Evolutionary conservation across 78 protist species (phyloP), one percentile per base, ranked within the genome.

Genomic region (Dictyostelium intermedium): DNA sequence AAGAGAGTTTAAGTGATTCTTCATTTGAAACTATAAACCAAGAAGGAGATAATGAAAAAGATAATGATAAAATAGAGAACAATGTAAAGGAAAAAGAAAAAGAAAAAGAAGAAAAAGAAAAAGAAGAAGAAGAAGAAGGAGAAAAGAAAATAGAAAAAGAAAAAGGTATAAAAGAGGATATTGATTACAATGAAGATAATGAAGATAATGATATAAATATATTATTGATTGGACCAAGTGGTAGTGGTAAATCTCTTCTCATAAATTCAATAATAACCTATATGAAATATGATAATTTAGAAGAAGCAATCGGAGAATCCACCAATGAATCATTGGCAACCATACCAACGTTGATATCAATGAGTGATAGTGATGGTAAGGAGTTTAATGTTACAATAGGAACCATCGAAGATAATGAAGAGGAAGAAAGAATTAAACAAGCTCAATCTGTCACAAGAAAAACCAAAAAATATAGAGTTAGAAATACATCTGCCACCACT

Each of bases 221-320:
- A 34, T 72, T 72, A 72, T 72, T 72, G 34, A 9, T 72, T 32
- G 79, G 79, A 3, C 37, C 37, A 34, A 72, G 47, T 34, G 79
- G 79, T 13, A 34, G 47, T 32, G 85, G 85, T 50, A 82, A 82
- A 82, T 13, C 85, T 27, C 25, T 43, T 16, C 32, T 82, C 0
- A 82, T 82, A 1, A 82, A 82, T 82, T 41, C 85, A 13, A n/a
- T 82, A 8, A 50, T 43, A 11, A 82, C 60, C 23, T 82, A 82
- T 82, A 50, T 82, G 25, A 30, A 10, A 43, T 32, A 82, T 45
- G 70, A n/a, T 16, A 43, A 23, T 82, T 25, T 82, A 2, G 50
- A 82, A 34, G 85, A 13, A 0, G 25, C 73, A 16, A 30, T 72
- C 0, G 10, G 10, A 34, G 23, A 30, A 18, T 30, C 39, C 2